Evolutionary conservation across 371 early-diverging fungal genomes (phyloP), one percentile per base, ranked within the genome.

Genomic region (Syncephalastrum monosporum): DNA sequence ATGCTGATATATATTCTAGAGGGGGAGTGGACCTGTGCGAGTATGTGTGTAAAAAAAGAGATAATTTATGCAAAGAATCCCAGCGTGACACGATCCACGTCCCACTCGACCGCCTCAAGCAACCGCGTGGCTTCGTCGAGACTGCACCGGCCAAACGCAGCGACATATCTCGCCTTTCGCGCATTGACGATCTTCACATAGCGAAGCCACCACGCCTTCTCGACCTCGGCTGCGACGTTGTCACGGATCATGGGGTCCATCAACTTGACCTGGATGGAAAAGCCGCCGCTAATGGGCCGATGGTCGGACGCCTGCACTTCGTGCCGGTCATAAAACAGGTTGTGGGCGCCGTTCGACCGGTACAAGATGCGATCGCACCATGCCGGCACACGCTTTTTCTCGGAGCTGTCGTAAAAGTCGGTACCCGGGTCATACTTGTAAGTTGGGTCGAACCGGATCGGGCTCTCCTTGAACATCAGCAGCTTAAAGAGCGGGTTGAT

Each of bases 301-400:
- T 94, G 94, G 65, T 94, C 94, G 0, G 90, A 90, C 4, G 86
- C 83, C 1, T 71, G 72, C 21, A 86, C 76, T 56, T 90, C 90
- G 55, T 69, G 68, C 25, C 92, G 60, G 25, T 53, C 55, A 58
- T 83, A 82, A 51, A 67, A 75, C 23, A 74, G 21, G 33, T 66
- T 70, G 14, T 72, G 49, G 33, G 72, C 65, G 42, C 65, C 61
- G 3, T 57, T 57, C 6, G 76, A 80, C 38, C 79, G 65, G 60
- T 69, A 85, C 23, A 88, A 61, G 41, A 88, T 78, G n/a, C 95
- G 82, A 69, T 94, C 95, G 53, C 93, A 94, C 88, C 90, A 94
- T 0, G 91, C 87, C 3, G 93, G 93, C 0, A 86, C 78, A 2
- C 93, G 80, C 64, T 82, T 71, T 66, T 94, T 94, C 21, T 92